Evolutionary conservation across 2,329 filamentous ascomycete species (phyloP).

Genomic region (Aspergillus fijiensis): DNA sequence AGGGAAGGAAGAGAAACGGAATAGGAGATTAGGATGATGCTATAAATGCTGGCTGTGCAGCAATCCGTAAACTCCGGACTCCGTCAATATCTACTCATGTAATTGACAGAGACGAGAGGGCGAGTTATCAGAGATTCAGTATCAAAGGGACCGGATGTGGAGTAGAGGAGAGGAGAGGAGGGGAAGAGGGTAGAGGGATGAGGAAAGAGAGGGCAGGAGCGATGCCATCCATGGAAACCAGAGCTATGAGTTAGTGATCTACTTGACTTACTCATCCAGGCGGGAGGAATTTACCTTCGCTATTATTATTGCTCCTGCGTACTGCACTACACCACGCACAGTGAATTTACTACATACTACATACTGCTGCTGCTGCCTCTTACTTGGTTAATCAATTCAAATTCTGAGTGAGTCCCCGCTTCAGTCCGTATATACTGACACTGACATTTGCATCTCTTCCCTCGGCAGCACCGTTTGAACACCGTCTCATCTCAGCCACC

Average conservation of each 20-base stretch:
- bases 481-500: constrained; percentile 5
- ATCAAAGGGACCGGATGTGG: no score
- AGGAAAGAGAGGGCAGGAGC: background rate
- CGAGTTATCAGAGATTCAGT: no score
- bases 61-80: background rate
- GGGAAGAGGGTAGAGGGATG: no score
- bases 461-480: background rate
- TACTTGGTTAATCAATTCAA: background rate
- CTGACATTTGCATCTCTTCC: background rate
- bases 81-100: background rate
- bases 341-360: background rate
- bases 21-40: background rate
- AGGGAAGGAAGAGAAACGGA: background rate
- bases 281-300: no score
- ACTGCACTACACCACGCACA: no score
- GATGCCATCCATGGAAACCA: background rate
- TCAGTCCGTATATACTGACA: no score
- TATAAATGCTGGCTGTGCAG: background rate
- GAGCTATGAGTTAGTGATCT: background rate
- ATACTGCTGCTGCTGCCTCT: background rate
- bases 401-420: no score
- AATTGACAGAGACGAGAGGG: background rate
- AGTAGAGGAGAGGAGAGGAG: no score
- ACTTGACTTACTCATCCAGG: background rate
- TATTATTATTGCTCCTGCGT: no score